phyloP scores from a whole-genome alignment of 2,329 filamentous ascomycete genomes.

The Sclerotinia spermophila region DNA sequence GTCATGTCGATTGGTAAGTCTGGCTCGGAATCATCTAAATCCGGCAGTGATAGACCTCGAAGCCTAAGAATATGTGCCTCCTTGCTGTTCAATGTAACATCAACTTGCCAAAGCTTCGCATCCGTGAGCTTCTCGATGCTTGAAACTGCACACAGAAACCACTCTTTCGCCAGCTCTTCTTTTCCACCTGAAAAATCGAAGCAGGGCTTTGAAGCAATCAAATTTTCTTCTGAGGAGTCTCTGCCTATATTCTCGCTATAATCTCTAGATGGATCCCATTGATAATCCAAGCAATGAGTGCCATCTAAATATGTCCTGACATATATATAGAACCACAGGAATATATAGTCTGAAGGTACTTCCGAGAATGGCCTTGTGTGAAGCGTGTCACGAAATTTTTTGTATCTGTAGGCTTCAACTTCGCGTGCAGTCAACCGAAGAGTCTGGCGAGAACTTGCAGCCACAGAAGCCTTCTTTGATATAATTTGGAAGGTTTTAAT shows the following conservation, averaged over 20 bases:
- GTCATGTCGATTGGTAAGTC: not conserved
- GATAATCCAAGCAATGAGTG: not conserved
- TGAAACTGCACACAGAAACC: not conserved
- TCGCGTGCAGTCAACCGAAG: not conserved
- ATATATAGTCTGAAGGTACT: not conserved
- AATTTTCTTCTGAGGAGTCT: not conserved
- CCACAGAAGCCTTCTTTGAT: not conserved
- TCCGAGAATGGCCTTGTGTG: not conserved
- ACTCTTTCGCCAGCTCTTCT: not conserved
- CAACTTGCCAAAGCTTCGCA: not conserved
- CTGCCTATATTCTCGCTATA: not conserved
- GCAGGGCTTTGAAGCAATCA: not conserved
- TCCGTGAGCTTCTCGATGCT: not conserved
- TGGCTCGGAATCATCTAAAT: not conserved
- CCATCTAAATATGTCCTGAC: not conserved
- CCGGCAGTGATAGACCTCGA: not conserved
- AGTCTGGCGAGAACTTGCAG: not conserved
- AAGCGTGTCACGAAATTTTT: not conserved
- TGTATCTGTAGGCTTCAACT: not conserved
- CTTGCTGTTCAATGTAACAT: not conserved
- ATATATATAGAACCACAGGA: not conserved
- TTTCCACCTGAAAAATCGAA: not conserved
- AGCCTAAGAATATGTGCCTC: not conserved
- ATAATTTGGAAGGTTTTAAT: not conserved
- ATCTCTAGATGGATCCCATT: not conserved